Conservation (phyloP, 2,329 filamentous ascomycete genomes). For the Hypomyces perniciosus region DNA sequence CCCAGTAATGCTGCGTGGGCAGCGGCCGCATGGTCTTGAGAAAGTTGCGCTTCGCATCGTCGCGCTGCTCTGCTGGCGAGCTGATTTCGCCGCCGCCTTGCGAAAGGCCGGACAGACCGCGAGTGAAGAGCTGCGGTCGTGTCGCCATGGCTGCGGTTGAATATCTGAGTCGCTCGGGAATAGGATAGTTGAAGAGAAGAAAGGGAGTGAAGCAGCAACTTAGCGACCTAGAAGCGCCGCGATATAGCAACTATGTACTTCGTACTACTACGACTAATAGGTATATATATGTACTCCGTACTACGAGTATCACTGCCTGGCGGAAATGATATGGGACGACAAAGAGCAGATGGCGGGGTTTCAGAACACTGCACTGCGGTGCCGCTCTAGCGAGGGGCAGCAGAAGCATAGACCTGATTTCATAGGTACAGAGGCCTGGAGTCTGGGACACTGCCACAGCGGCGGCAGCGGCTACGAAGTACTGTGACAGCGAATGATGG, state of each 20-base stretch:
- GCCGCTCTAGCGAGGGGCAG: too few relatives aligned
- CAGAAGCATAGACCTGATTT: too few relatives aligned
- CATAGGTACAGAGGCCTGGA: neutral
- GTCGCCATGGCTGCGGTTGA: slow-evolving; percentile 42
- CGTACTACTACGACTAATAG: too few relatives aligned
- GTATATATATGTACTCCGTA: too few relatives aligned
- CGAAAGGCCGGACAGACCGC: slow-evolving; percentile 56
- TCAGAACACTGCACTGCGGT: neutral
- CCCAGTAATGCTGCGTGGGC: slow-evolving; percentile 75
- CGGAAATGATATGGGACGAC: neutral
- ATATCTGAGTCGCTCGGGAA: neutral
- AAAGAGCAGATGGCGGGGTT: neutral
- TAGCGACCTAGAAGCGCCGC: too few relatives aligned
- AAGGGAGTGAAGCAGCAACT: neutral
- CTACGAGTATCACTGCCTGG: neutral
- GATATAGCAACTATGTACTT: too few relatives aligned
- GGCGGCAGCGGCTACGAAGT: too few relatives aligned
- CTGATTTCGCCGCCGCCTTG: slow-evolving; percentile 54
- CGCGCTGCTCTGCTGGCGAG: slow-evolving; percentile 67
- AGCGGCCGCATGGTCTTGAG: slow-evolving; percentile 66
- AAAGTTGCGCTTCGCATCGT: slow-evolving; percentile 79
- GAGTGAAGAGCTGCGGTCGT: slow-evolving; percentile 54
- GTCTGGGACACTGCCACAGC: too few relatives aligned
- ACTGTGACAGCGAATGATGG: too few relatives aligned
- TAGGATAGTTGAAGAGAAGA: neutral